Conservation (phyloP, 192 early-diverging fungal species). For the Helicostylum pulchrum region DNA sequence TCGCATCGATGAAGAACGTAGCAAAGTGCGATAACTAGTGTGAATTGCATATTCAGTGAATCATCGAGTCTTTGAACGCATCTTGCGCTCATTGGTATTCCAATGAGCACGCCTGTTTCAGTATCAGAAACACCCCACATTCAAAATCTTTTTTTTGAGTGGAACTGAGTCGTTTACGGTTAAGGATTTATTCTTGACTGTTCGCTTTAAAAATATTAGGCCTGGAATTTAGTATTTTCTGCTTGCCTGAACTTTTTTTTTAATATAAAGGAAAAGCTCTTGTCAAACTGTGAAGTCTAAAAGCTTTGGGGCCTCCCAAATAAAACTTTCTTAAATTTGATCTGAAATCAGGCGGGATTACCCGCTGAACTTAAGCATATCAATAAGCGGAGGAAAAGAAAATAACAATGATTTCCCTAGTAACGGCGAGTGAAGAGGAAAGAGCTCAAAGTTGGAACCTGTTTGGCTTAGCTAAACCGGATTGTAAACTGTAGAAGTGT, state of each 20-base stretch:
- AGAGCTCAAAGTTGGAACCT: constrained; percentile 68
- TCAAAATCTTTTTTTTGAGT: background rate
- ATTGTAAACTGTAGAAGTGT: constrained; percentile 64
- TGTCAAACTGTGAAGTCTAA: no score
- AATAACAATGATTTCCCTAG: constrained; percentile 77
- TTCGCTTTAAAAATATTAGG: no score
- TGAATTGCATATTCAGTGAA: constrained; percentile 10
- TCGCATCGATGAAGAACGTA: constrained; percentile 13
- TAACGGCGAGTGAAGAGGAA: constrained; percentile 77
- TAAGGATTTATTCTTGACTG: no score
- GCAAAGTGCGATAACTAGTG: constrained; percentile 11
- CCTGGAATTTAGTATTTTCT: no score
- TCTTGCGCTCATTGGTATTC: constrained; percentile 8
- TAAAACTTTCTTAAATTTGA: constrained; percentile 32
- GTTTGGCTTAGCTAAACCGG: constrained; percentile 38
- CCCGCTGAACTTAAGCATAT: constrained; percentile 81
- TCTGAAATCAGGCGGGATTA: constrained; percentile 62
- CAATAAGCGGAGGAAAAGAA: constrained; percentile 79
- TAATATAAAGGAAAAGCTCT: no score
- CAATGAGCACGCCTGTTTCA: constrained; percentile 6
- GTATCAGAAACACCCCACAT: background rate
- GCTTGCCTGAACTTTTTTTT: no score
- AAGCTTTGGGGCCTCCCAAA: background rate
- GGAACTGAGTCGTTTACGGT: background rate
- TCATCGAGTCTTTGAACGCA: constrained; percentile 12